Base-by-base conservation (phyloP, 2,329 filamentous ascomycete species). In the Tolypocladium ophioglossoides region DNA sequence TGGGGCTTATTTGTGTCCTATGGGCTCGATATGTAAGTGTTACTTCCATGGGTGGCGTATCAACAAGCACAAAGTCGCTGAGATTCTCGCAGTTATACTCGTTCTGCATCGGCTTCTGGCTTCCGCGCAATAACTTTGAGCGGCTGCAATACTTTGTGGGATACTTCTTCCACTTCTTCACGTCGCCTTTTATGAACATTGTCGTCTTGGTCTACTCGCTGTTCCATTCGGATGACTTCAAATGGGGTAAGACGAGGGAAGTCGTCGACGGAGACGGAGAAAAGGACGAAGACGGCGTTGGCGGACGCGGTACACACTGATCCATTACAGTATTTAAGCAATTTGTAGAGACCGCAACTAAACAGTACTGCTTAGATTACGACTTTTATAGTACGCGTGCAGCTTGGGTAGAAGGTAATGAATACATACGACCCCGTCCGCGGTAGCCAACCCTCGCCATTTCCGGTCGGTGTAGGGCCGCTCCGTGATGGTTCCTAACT, bases 211-310 rank as follows among this genome's bases (percentile, higher is more conserved):
- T 68, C 1, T 75, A 74, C 55, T 73, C 73, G 0, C 63, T 75
- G 20, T 62, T 70, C 47, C 63, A 74, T 52, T 70, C 72, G 7
- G 72, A 76, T 54, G 71, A 73, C 58, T 75, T 75, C 62, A 71
- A 70, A 54, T 75, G 73, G 73, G 73, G 73, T 18, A 75, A 75
- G 63, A 75, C 73, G 1, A 62, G 71, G 2, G 69, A 72, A 34
- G 70, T 73, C 37, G 53, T 72, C 32, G 55, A 57, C 12, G 64
- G 59, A 3, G 63, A 63, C 7, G 61, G 48, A 1, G 65, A 67
- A 24, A 64, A 66, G 38, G 51, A 62, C 3, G 59, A 57, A 12
- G 64, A 66, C 4, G 59, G 57, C 18, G 64, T 62, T 16, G 64
- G 58, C 12, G 62, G 61, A 5, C 60, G 65, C 9, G 61, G 62